These are phyloP conservation scores for Debaryomyces nepalensis DNA, from an alignment of 1,139 yeast species.

Conservation along the genomic window DNA sequence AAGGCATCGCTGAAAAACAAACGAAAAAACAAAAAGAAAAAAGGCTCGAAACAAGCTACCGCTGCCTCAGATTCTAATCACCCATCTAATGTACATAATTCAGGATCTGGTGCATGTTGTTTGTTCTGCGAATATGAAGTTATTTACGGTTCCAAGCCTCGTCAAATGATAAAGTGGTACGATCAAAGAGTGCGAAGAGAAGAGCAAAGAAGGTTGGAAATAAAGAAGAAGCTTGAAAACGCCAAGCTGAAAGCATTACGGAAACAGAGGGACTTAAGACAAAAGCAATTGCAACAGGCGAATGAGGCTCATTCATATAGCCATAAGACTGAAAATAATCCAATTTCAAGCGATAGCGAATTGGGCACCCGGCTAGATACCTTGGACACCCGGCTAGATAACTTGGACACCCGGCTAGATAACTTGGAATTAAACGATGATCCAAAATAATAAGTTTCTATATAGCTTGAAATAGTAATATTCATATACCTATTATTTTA, in stretches of 20 bases:
- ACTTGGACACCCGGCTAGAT: not conserved
- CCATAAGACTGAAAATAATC: not conserved
- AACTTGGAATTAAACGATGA: not conserved
- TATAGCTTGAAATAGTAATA: not conserved
- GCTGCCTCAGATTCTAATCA: not conserved
- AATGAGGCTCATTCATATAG: not conserved
- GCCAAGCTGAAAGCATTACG: constrained; percentile 43
- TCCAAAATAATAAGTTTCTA: not conserved
- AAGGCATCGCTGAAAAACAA: constrained; percentile 27
- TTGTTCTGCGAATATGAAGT: constrained; percentile 65
- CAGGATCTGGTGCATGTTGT: constrained; percentile 36
- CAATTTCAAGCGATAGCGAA: not conserved
- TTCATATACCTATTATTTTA: too few relatives aligned
- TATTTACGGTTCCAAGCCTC: constrained; percentile 49
- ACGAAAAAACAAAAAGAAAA: constrained; percentile 30
- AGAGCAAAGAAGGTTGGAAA: constrained; percentile 38
- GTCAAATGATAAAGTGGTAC: constrained; percentile 33
- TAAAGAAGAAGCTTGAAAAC: constrained; percentile 40
- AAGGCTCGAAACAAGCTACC: constrained; percentile 12
- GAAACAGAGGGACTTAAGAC: constrained; percentile 34
- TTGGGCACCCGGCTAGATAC: too few relatives aligned
- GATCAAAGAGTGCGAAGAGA: constrained; percentile 37
- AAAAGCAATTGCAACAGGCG: constrained; percentile 24
- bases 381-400: too few relatives aligned
- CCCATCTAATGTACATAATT: constrained; percentile 17